Evolutionary conservation across 2,329 filamentous ascomycete species (phyloP).

Genomic region (Xylariaceae sp.): DNA sequence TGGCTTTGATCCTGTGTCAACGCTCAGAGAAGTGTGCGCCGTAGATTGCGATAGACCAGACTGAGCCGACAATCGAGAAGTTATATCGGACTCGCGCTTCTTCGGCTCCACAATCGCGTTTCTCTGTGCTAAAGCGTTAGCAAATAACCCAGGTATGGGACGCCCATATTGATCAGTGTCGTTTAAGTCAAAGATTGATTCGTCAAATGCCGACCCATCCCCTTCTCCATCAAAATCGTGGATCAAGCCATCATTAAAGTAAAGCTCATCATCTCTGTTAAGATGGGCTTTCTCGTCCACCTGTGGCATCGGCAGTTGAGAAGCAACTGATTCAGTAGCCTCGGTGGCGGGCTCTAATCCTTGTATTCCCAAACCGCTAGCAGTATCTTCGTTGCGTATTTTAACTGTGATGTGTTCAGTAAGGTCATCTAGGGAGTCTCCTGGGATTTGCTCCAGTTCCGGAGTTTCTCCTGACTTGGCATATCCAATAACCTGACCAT

Average conservation of each 20-base stretch:
- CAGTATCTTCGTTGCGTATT: slow-evolving; percentile 28
- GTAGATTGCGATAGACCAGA: slow-evolving; percentile 56
- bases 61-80: slow-evolving; percentile 51
- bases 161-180: slow-evolving; percentile 68
- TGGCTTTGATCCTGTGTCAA: slow-evolving; percentile 37
- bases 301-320: slow-evolving; percentile 27
- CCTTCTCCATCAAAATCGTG: slow-evolving; percentile 58
- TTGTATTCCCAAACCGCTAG: slow-evolving; percentile 53
- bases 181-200: slow-evolving; percentile 74
- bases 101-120: slow-evolving; percentile 42
- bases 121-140: slow-evolving; percentile 55
- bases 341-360: slow-evolving; percentile 37
- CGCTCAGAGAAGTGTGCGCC: slow-evolving; percentile 58
- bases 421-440: slow-evolving; percentile 5
- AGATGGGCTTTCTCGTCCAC: slow-evolving; percentile 25
- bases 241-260: slow-evolving; percentile 70
- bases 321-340: slow-evolving; percentile 23
- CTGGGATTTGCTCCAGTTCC: slow-evolving; percentile 31
- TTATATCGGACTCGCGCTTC: slow-evolving; percentile 55
- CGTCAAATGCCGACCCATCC: slow-evolving; percentile 68
- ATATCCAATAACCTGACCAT: slow-evolving; percentile 62
- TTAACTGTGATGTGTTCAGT: slow-evolving; percentile 15
- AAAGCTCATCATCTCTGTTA: slow-evolving; percentile 65
- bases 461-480: slow-evolving; percentile 57
- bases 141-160: slow-evolving; percentile 64